Evolutionary conservation across 2,329 filamentous ascomycete genomes (phyloP).

Genomic region (Fusarium sp.): DNA sequence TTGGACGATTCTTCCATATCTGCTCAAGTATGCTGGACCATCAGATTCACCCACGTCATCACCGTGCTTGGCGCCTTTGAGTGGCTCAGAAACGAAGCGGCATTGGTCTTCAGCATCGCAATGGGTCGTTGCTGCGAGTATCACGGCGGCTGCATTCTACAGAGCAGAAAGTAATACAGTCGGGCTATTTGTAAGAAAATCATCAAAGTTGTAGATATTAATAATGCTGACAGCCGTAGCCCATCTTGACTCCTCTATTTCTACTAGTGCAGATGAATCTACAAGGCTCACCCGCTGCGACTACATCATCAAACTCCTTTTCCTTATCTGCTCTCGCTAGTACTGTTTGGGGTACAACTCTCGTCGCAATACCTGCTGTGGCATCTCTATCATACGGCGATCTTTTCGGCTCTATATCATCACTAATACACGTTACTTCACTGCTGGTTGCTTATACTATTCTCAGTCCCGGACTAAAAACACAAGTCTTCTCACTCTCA

Average conservation of each 20-base stretch:
- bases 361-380: constrained; percentile 3
- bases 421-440: constrained; percentile 43
- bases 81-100: not conserved
- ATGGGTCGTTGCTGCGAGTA: constrained; percentile 25
- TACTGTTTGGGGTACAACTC: not conserved
- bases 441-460: constrained; percentile 48
- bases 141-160: constrained; percentile 23
- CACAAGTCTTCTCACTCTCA: not conserved
- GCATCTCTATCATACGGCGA: constrained; percentile 47
- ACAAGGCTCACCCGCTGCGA: not conserved
- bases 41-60: too few relatives aligned
- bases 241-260: constrained; percentile 41
- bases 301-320: not conserved
- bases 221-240: constrained; percentile 22
- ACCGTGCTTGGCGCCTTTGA: not conserved
- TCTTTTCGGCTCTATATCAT: constrained; percentile 35
- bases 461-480: constrained; percentile 21
- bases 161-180: constrained; percentile 25
- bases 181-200: constrained; percentile 7
- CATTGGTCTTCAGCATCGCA: not conserved
- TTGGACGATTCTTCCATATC: constrained; percentile 46
- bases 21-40: constrained; percentile 26
- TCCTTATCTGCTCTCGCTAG: not conserved
- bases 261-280: constrained; percentile 22
- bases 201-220: rapidly evolving